Percentiles rank a stretch among this genome's conserved stretches.
These are phyloP conservation scores for Xylariaceae sp. DNA, from an alignment of 2,329 filamentous ascomycete species.

Conservation along the genomic window DNA sequence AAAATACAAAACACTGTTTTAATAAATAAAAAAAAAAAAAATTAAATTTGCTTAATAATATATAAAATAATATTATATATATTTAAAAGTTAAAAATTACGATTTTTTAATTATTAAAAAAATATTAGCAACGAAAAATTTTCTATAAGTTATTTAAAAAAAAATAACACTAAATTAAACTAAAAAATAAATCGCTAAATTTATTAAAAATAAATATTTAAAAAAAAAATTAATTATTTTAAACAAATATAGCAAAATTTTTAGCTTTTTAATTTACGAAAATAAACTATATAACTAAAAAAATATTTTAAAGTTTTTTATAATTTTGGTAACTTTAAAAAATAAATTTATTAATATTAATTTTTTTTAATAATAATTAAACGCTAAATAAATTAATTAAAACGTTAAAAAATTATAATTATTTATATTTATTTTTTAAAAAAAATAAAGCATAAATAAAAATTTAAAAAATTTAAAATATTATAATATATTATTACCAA, in stretches of 20 bases:
- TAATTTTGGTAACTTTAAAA: no score
- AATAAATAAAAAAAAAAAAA: not conserved
- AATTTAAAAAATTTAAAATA: not conserved
- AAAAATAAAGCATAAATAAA: not conserved
- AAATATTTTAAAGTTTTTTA: no score
- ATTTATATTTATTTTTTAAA: not conserved
- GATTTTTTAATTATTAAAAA: not conserved
- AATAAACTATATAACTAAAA: no score
- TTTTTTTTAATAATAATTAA: no score
- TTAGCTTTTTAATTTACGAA: no score
- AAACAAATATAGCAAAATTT: no score
- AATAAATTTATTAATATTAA: no score
- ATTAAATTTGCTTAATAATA: not conserved
- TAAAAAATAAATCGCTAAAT: no score
- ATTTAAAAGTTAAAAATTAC: not conserved
- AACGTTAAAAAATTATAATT: no score
- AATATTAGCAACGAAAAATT: not conserved
- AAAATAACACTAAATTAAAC: not conserved
- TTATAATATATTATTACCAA: not conserved
- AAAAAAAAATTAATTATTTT: no score
- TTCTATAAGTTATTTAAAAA: not conserved
- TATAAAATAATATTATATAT: conserved; percentile 1
- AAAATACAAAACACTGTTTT: not conserved
- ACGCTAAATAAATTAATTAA: no score
- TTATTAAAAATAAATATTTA: not conserved